These are phyloP conservation scores for Leucosporidium yakuticum DNA, from an alignment of 768 basidiomycete genomes.

Conservation along the genomic window DNA sequence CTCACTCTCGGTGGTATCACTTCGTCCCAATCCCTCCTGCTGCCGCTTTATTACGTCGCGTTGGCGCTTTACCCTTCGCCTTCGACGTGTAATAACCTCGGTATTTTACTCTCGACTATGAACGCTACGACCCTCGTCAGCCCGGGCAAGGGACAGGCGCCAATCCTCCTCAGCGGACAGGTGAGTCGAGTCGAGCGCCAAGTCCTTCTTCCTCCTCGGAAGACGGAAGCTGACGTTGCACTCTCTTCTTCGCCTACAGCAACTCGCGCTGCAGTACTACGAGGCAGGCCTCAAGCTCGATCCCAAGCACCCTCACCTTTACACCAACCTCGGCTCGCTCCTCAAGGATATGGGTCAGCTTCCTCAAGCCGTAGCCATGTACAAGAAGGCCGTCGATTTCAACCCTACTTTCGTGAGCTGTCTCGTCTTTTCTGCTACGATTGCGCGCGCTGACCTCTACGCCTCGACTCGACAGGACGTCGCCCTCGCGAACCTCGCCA, in stretches of 20 bases:
- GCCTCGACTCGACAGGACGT: conserved; percentile 42
- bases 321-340: conserved; percentile 53
- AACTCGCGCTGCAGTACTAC: conserved; percentile 50
- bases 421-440: no score
- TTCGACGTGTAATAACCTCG: conserved; percentile 52
- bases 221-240: conserved; percentile 25
- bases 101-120: conserved; percentile 50
- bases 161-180: conserved; percentile 23
- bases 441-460: neutral
- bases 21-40: conserved; percentile 43
- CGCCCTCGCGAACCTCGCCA: conserved; percentile 53
- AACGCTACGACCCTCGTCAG: conserved; percentile 35
- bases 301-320: conserved; percentile 50
- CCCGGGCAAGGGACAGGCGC: conserved; percentile 2
- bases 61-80: conserved; percentile 49
- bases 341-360: conserved; percentile 51
- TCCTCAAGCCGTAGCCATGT: conserved; percentile 45
- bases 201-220: no score
- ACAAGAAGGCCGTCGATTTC: conserved; percentile 32
- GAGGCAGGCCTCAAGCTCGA: conserved; percentile 49
- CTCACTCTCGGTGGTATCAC: conserved; percentile 22
- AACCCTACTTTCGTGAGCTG: conserved; percentile 29
- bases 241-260: conserved; percentile 39
- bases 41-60: conserved; percentile 52
- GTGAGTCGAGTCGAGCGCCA: no score